Base-by-base conservation (phyloP, 495 filamentous ascomycete genomes). In the Paragyromitra xinjiangensis region DNA sequence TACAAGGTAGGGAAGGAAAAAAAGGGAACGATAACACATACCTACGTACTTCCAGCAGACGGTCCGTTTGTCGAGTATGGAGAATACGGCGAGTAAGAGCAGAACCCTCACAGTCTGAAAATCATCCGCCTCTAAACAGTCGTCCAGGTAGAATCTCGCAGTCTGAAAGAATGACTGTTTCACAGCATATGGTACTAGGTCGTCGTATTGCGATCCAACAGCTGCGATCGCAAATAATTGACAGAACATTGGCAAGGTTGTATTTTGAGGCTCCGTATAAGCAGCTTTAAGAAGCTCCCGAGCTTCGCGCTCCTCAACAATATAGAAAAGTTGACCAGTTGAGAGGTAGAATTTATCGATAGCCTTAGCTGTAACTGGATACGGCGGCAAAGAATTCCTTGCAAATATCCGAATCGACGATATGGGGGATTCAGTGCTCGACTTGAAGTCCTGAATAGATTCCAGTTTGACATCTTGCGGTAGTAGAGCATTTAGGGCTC, bases 11-110 rank as follows among this genome's bases (percentile, higher is more conserved):
- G 48, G 59, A 65, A 39, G 26, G 34, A 39, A 3, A 3, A 34
- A 34, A 34, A 44, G 24, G 45, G 6, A 29, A 40, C 42, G 29
- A 66, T 16, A 72, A 61, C 69, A 73, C 74, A 29, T 73, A 77
- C 74, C 61, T 77, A 77, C 62, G 73, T 77, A 77, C 44, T 73
- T 77, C 74, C 74, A 66, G 9, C 68, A 77, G 29, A 58, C 74
- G 37, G 48, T 64, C 29, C 74, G 69, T 77, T 77, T 77, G 59
- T 77, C 74, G 40, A 72, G 74, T n/a, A 77, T 71, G 37, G 68
- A 77, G 24, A 59, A 77, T 59, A 73, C 65, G 24, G 61, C 74
- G 14, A 77, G 74, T 24, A 77, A 61, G 40, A 77, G 74, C 16
- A 77, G 34, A 73, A 77, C 69, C 22, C 74, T 73, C 69, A 77